Conservation (phyloP, 257 asterid genomes). For the Schizonepeta tenuifolia region DNA sequence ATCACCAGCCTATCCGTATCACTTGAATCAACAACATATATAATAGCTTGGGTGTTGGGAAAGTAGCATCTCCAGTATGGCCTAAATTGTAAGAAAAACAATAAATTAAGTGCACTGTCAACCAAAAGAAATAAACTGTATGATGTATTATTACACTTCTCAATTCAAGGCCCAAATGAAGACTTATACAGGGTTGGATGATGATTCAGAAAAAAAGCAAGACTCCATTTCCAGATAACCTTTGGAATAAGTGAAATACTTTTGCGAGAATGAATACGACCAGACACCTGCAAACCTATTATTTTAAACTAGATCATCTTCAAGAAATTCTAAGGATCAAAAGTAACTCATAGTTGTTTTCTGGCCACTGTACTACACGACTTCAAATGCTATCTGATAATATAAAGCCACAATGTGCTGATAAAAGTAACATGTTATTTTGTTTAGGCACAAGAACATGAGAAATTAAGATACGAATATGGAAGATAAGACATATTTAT, state of each 20-base stretch:
- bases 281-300: not conserved
- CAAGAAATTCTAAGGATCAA: constrained; percentile 1
- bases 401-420: too few relatives aligned
- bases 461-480: not conserved
- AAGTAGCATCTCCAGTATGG: constrained; percentile 99
- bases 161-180: constrained; percentile 16
- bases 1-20: constrained; percentile 92
- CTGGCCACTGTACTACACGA: not conserved
- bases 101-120: constrained; percentile 3
- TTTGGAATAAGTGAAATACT: not conserved
- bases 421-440: not conserved
- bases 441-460: not conserved
- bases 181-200: not conserved
- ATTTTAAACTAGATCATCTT: constrained; percentile 1
- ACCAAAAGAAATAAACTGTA: constrained; percentile 4
- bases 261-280: not conserved
- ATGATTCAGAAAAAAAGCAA: not conserved
- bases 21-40: constrained; percentile 98
- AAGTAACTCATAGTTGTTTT: not conserved
- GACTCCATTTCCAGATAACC: not conserved
- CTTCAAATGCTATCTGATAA: not conserved
- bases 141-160: constrained; percentile 3
- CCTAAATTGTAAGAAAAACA: constrained; percentile 41
- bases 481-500: not conserved
- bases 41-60: constrained; percentile 96